phyloP scores from a whole-genome alignment of 2,329 filamentous ascomycete species.

The Beauveria varroae region DNA sequence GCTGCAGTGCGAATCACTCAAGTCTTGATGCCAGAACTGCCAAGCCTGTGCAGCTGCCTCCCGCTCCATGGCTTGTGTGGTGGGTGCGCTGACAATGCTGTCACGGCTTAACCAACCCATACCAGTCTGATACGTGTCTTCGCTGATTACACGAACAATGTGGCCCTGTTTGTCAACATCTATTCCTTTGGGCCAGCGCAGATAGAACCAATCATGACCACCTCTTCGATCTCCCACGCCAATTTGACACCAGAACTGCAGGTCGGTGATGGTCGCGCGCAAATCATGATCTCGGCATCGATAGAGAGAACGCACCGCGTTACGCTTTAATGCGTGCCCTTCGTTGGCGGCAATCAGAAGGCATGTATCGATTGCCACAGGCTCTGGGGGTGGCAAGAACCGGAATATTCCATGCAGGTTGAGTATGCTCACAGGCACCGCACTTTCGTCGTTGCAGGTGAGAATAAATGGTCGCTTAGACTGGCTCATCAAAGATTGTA shows the following conservation, averaged over 20 bases:
- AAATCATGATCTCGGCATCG: constrained; percentile 63
- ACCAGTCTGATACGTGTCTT: constrained; percentile 65
- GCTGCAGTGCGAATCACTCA: constrained; percentile 48
- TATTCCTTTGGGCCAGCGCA: constrained; percentile 64
- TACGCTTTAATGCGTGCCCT: constrained; percentile 68
- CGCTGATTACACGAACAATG: constrained; percentile 69
- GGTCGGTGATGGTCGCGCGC: constrained; percentile 70
- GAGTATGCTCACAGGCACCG: constrained; percentile 68
- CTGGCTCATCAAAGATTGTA: constrained; percentile 68
- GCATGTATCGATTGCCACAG: constrained; percentile 71
- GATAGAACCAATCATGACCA: constrained; percentile 84
- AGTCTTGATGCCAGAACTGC: constrained; percentile 59
- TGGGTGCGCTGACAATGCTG: constrained; percentile 30
- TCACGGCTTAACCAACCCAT: constrained; percentile 74
- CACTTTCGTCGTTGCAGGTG: constrained; percentile 86
- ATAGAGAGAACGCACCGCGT: constrained; percentile 64
- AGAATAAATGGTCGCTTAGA: constrained; percentile 91
- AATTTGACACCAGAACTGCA: constrained; percentile 97
- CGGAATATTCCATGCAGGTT: constrained; percentile 80
- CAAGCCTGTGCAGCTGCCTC: constrained; percentile 59
- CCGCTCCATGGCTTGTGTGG: constrained; percentile 42
- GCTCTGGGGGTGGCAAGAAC: constrained; percentile 56
- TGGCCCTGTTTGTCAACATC: constrained; percentile 62
- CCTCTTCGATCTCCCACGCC: constrained; percentile 82
- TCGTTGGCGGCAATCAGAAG: constrained; percentile 79